Evolutionary conservation across 495 filamentous ascomycete species (phyloP).

Genomic region (Podospora sp.): DNA sequence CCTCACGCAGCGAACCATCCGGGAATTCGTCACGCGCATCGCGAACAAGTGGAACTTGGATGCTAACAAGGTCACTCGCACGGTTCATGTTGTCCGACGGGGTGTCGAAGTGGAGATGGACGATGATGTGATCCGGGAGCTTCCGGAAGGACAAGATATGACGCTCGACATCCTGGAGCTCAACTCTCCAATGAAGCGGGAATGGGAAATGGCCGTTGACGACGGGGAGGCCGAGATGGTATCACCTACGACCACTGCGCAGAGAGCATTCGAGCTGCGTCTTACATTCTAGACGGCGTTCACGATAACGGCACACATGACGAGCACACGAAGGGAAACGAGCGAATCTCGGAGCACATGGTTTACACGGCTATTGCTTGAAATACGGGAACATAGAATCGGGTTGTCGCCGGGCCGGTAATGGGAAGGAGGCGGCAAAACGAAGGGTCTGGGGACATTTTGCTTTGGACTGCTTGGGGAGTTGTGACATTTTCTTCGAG

Average conservation of each 20-base stretch:
- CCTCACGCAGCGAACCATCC: conserved; percentile 70
- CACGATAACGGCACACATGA: conserved; percentile 1
- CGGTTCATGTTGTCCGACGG: conserved; percentile 67
- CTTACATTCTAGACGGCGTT: conserved; percentile 46
- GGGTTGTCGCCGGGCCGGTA: background rate
- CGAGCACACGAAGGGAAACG: conserved; percentile 7
- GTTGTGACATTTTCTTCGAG: conserved; percentile 14
- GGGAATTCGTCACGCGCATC: conserved; percentile 69
- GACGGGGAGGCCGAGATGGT: conserved; percentile 42
- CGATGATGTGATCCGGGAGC: conserved; percentile 83
- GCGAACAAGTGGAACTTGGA: conserved; percentile 80
- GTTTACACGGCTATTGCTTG: background rate
- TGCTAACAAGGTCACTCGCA: conserved; percentile 64
- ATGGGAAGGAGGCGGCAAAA: background rate
- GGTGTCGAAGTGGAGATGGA: conserved; percentile 86
- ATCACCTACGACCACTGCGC: conserved; percentile 39
- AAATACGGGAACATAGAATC: background rate
- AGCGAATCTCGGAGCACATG: conserved; percentile 1
- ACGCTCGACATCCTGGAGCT: conserved; percentile 52
- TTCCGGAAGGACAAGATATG: conserved; percentile 93
- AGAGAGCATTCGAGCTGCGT: conserved; percentile 50
- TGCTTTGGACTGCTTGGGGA: background rate
- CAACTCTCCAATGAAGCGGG: conserved; percentile 42
- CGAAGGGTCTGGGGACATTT: background rate
- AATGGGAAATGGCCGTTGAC: conserved; percentile 58